Conservation (phyloP, 78 protist genomes). For the Polysphondylium violaceum region DNA sequence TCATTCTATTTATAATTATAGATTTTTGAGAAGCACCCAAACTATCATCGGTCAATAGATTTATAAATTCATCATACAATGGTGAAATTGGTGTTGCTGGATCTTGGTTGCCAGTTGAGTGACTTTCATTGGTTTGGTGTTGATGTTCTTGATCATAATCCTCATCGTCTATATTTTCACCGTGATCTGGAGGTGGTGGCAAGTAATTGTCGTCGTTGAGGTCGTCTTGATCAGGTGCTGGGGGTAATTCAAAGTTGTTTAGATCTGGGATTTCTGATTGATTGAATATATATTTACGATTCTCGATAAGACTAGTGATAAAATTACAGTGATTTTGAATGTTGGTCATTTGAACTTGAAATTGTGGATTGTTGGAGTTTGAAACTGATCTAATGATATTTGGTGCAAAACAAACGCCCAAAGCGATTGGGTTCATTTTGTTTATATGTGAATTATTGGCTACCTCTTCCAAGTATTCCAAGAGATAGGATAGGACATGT, state of each 20-base stretch:
- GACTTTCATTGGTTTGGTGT: neutral
- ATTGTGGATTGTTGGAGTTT: slow-evolving; percentile 17
- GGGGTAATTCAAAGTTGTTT: slow-evolving; percentile 11
- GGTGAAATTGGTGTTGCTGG: slow-evolving; percentile 4
- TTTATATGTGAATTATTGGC: slow-evolving; percentile 6
- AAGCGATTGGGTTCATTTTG: slow-evolving; percentile 64
- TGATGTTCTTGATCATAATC: neutral
- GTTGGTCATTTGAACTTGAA: slow-evolving; percentile 17
- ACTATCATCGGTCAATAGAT: slow-evolving; percentile 28
- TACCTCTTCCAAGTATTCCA: slow-evolving; percentile 41
- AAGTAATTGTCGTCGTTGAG: neutral
- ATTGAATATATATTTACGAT: slow-evolving; percentile 12
- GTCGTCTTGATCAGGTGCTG: neutral
- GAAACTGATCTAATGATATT: slow-evolving; percentile 26
- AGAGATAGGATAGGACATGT: neutral
- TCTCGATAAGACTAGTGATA: slow-evolving; percentile 50
- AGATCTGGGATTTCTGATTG: neutral
- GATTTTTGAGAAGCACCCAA: slow-evolving; percentile 7
- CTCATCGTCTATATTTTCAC: neutral
- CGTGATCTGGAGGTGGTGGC: neutral
- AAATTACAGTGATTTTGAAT: slow-evolving; percentile 51
- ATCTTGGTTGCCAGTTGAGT: neutral
- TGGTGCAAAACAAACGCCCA: slow-evolving; percentile 77
- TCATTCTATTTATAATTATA: slow-evolving; percentile 26
- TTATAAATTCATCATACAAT: slow-evolving; percentile 67